phyloP scores from a whole-genome alignment of 2,329 filamentous ascomycete genomes.

The Teratosphaeria viscida region DNA sequence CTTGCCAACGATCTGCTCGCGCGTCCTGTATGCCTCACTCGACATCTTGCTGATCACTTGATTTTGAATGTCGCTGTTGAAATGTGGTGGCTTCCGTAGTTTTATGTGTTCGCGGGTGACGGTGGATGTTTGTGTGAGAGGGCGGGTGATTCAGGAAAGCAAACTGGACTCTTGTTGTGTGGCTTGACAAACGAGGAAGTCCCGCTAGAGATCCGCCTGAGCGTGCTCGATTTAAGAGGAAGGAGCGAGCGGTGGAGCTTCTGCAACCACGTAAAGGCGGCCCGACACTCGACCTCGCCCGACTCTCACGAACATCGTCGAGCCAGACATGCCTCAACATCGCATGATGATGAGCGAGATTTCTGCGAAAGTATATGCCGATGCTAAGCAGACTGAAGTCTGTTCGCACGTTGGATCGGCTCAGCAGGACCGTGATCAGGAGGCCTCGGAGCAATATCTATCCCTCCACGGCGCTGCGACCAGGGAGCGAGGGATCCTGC shows the following conservation, averaged over 20 bases:
- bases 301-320: too few species aligned
- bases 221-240: not conserved
- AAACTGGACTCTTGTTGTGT: not conserved
- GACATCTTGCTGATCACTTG: not conserved
- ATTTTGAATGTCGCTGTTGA: not conserved
- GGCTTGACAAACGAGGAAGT: not conserved
- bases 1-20: slow-evolving; percentile 12
- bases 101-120: not conserved
- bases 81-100: not conserved
- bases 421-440: too few species aligned
- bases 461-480: too few species aligned
- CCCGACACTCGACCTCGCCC: not conserved
- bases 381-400: too few species aligned
- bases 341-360: too few species aligned
- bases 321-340: too few species aligned
- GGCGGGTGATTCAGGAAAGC: not conserved
- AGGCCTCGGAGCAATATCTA: too few species aligned
- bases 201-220: not conserved
- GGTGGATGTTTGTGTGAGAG: not conserved
- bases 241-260: not conserved
- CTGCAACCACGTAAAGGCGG: not conserved
- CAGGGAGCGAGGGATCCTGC: too few species aligned
- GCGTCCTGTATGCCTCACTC: not conserved
- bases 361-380: too few species aligned
- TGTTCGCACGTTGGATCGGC: too few species aligned